Conservation (phyloP, 805 yeast genomes). For the Yarrowia sp. region DNA sequence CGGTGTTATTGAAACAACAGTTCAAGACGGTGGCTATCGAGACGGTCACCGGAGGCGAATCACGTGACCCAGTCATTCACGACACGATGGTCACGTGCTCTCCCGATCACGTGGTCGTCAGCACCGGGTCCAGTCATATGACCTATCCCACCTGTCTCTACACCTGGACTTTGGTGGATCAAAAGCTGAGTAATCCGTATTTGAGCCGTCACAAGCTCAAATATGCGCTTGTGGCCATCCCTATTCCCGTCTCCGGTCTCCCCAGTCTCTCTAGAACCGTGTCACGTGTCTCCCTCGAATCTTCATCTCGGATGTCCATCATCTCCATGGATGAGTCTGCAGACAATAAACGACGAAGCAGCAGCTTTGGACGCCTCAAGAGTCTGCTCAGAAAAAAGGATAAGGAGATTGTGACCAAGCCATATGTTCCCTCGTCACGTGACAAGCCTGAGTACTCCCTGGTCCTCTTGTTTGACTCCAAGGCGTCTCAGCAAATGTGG, state of each 20-base stretch:
- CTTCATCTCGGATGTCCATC: not conserved
- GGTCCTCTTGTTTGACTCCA: constrained; percentile 8
- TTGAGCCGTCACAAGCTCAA: constrained; percentile 7
- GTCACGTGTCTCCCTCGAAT: constrained; percentile 10
- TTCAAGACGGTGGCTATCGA: constrained; percentile 16
- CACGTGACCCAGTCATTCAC: constrained; percentile 12
- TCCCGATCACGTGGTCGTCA: constrained; percentile 1
- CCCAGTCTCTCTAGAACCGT: not conserved
- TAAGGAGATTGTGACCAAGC: not conserved
- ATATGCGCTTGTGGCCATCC: constrained; percentile 23
- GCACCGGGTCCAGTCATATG: not conserved
- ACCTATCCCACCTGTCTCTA: constrained; percentile 17
- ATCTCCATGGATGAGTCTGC: not conserved
- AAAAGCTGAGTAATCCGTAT: constrained; percentile 11
- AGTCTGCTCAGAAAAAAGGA: constrained; percentile 11
- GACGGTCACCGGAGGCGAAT: constrained; percentile 13
- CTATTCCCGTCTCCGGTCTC: constrained; percentile 16
- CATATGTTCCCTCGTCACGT: not conserved
- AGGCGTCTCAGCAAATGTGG: constrained; percentile 3
- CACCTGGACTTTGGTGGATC: constrained; percentile 30
- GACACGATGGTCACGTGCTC: constrained; percentile 22
- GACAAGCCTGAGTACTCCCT: constrained; percentile 23
- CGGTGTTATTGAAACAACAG: not conserved
- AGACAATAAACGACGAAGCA: not conserved
- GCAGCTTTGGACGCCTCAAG: constrained; percentile 27